Conservation (phyloP, 179 eudicot genomes). For the Sideroxylon spinosum region DNA sequence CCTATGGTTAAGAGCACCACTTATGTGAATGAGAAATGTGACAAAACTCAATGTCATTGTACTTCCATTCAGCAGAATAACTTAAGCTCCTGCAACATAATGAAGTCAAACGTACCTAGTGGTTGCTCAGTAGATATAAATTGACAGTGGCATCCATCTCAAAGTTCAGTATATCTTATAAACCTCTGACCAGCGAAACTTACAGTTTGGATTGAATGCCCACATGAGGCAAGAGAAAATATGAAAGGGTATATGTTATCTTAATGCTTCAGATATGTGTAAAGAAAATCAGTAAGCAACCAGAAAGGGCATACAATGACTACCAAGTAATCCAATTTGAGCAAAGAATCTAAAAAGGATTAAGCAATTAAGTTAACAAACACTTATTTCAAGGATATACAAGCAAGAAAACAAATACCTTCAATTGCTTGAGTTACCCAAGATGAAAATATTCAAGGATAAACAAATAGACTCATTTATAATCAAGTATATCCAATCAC, state of each 20-base stretch:
- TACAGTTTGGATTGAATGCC: not conserved
- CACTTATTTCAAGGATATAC: not conserved
- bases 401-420: not conserved
- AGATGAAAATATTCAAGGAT: not conserved
- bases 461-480: constrained; percentile 7
- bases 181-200: not conserved
- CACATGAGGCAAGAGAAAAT: not conserved
- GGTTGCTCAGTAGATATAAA: not conserved
- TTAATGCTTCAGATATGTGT: not conserved
- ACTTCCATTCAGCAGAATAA: not conserved
- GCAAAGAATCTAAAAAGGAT: not conserved
- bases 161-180: not conserved
- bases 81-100: constrained; percentile 1
- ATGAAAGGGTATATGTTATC: not conserved
- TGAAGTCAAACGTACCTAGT: not conserved
- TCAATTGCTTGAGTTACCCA: not conserved
- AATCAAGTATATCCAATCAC: constrained; percentile 35
- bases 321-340: not conserved
- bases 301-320: not conserved
- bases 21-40: not conserved
- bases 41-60: not conserved
- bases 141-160: not conserved
- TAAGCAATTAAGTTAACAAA: not conserved
- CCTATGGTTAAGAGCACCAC: not conserved
- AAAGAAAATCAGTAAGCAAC: not conserved